These are phyloP conservation scores for Colletotrichum sp. DNA, from an alignment of 2,329 filamentous ascomycete genomes.

Conservation along the genomic window DNA sequence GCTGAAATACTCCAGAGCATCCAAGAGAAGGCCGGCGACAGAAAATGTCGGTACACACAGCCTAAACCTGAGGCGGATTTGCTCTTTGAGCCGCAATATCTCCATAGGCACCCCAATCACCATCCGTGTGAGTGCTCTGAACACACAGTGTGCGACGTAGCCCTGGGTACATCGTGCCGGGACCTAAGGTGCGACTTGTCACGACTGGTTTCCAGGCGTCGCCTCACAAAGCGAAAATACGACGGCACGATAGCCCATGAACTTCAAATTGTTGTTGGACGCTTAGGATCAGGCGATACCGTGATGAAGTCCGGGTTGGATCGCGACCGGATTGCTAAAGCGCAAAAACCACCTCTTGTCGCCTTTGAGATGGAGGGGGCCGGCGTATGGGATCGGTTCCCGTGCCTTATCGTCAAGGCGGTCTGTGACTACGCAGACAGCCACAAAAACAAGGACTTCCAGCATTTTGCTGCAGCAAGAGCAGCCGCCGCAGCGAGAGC, in stretches of 20 bases:
- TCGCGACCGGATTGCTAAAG: conserved; percentile 36
- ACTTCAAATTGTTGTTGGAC: neutral
- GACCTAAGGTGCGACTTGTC: too few species aligned
- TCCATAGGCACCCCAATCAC: conserved; percentile 22
- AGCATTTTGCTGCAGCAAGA: conserved; percentile 38
- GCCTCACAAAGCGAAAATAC: too few species aligned
- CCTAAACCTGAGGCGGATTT: too few species aligned
- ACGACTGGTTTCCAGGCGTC: too few species aligned
- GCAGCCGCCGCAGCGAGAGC: conserved; percentile 37
- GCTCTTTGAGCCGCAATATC: conserved; percentile 23
- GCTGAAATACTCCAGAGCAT: conserved; percentile 21
- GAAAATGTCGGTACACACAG: too few species aligned
- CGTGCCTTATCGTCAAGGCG: conserved; percentile 40
- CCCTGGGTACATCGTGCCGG: too few species aligned
- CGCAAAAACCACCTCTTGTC: conserved; percentile 23
- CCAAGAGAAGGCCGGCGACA: conserved; percentile 1
- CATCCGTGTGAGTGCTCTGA: too few species aligned
- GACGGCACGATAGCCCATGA: neutral
- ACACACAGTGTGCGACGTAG: too few species aligned
- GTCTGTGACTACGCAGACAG: conserved; percentile 44
- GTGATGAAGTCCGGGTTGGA: conserved; percentile 43
- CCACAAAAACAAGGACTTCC: conserved; percentile 41
- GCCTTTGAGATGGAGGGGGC: conserved; percentile 41
- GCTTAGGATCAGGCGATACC: conserved; percentile 40
- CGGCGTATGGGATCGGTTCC: conserved; percentile 30